phyloP scores from a whole-genome alignment of 2,329 filamentous ascomycete genomes.

The Geosmithia putterillii region DNA sequence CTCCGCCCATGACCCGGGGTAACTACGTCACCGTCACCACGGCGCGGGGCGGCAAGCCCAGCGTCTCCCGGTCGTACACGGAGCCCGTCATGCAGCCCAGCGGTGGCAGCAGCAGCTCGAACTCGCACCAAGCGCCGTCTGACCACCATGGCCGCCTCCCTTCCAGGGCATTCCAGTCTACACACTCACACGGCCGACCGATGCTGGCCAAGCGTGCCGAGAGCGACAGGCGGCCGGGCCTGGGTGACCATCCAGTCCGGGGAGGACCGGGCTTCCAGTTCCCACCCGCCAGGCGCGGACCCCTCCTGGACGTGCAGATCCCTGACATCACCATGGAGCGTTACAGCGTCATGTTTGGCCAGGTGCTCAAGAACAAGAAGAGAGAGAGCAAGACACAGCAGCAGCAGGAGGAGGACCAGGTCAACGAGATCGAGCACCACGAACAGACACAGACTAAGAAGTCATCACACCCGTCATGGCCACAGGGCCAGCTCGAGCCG shows the following conservation, averaged over 20 bases:
- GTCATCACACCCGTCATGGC: neutral
- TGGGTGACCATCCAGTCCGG: neutral
- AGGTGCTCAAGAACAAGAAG: conserved; percentile 44
- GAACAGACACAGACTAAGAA: conserved; percentile 3
- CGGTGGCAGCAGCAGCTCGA: neutral
- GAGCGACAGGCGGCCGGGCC: neutral
- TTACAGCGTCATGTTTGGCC: conserved; percentile 89
- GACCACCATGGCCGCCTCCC: neutral
- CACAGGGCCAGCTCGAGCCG: neutral
- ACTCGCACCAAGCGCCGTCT: neutral
- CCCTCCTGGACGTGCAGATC: conserved; percentile 62
- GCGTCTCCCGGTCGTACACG: neutral
- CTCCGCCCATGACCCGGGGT: neutral
- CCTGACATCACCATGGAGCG: conserved; percentile 72
- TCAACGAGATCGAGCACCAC: conserved; percentile 9
- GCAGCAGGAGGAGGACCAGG: neutral
- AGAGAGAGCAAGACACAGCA: neutral
- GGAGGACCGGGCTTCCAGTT: neutral
- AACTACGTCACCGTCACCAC: neutral
- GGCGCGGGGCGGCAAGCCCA: neutral
- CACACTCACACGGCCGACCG: conserved; percentile 22
- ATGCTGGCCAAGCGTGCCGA: conserved; percentile 1
- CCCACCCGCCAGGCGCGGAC: conserved; percentile 3
- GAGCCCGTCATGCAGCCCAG: neutral
- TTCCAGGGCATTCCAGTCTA: neutral